Evolutionary conservation across 805 yeast genomes (phyloP).

Genomic region (Millerozyma miso): DNA sequence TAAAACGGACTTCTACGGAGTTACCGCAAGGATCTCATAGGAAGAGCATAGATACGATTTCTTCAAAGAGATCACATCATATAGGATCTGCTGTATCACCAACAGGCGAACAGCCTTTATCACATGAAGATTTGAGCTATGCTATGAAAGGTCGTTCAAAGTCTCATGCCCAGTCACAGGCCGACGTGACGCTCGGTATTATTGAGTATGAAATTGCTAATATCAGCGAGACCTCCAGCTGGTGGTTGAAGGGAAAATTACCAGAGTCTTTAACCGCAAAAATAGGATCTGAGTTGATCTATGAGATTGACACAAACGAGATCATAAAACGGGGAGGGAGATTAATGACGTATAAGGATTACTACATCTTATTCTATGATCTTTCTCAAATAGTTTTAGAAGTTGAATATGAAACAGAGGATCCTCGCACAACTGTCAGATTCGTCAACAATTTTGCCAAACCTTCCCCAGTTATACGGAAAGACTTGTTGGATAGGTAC

Average conservation of each 20-base stretch:
- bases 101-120: background rate
- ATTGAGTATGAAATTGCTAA: constrained; percentile 28
- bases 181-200: constrained; percentile 20
- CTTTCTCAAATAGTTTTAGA: constrained; percentile 63
- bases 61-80: background rate
- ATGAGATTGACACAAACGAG: constrained; percentile 60
- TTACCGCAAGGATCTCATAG: background rate
- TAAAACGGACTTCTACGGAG: background rate
- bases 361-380: constrained; percentile 70
- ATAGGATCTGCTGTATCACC: background rate
- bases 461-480: constrained; percentile 44
- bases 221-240: constrained; percentile 31
- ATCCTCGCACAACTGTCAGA: constrained; percentile 50
- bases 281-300: constrained; percentile 47
- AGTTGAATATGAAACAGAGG: constrained; percentile 48
- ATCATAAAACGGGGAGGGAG: constrained; percentile 57
- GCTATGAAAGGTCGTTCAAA: constrained; percentile 12
- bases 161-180: constrained; percentile 21
- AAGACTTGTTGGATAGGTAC: constrained; percentile 45
- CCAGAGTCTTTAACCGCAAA: constrained; percentile 49
- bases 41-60: background rate
- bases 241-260: constrained; percentile 66
- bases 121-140: constrained; percentile 5
- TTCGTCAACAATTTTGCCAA: constrained; percentile 21
- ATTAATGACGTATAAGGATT: constrained; percentile 49